phyloP scores from a whole-genome alignment of 495 filamentous ascomycete genomes.

The Trypethelium eluteriae region DNA sequence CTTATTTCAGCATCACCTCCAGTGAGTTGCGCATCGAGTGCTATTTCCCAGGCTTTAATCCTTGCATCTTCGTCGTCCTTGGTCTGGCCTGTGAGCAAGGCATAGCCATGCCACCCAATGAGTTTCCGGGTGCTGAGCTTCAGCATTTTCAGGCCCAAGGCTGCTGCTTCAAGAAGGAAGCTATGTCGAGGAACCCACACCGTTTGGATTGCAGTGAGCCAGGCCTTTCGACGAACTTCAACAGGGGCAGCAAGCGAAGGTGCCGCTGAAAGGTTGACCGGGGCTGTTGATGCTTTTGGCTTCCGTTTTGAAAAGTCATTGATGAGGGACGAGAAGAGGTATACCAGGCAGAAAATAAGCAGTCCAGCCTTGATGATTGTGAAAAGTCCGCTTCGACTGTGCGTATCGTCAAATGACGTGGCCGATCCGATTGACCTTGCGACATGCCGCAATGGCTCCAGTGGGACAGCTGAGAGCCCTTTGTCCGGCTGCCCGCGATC shows the following conservation, averaged over 20 bases:
- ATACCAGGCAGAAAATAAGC: conserved; percentile 58
- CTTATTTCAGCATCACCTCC: conserved; percentile 87
- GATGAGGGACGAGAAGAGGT: conserved; percentile 61
- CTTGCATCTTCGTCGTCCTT: conserved; percentile 80
- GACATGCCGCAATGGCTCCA: background rate
- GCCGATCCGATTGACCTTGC: background rate
- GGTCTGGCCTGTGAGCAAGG: conserved; percentile 67
- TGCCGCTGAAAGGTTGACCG: conserved; percentile 42
- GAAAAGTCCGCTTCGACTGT: background rate
- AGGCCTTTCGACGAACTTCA: conserved; percentile 78
- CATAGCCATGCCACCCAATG: conserved; percentile 67
- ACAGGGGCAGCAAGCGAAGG: conserved; percentile 74
- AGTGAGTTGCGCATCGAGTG: conserved; percentile 88
- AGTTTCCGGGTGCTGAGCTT: conserved; percentile 75
- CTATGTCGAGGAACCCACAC: conserved; percentile 88
- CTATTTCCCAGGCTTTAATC: conserved; percentile 90
- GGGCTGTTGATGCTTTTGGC: conserved; percentile 38
- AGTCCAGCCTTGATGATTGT: conserved; percentile 50
- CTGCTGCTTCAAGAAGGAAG: conserved; percentile 75
- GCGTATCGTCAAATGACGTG: background rate
- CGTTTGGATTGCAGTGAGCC: conserved; percentile 90
- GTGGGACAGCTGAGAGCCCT: conserved; percentile 58
- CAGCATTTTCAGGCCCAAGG: conserved; percentile 66
- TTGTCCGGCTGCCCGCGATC: background rate
- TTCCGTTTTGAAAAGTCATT: conserved; percentile 43